Evolutionary conservation across 2,329 filamentous ascomycete genomes (phyloP).

Genomic region (Sclerotinia glacialis): DNA sequence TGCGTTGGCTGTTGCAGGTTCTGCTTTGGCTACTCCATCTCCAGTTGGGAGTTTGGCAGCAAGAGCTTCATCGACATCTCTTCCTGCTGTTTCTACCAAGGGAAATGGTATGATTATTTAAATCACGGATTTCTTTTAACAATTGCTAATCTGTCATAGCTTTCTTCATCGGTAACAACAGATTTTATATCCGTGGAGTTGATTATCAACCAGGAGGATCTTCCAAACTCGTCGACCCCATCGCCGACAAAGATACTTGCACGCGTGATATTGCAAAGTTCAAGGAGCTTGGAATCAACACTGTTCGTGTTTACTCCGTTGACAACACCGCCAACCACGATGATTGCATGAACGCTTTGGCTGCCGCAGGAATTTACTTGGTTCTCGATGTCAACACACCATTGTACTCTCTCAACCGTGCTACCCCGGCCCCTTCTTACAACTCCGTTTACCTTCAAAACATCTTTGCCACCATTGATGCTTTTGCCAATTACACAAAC

Average conservation of each 20-base stretch:
- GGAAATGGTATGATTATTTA: slow-evolving; percentile 36
- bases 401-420: slow-evolving; percentile 66
- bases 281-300: slow-evolving; percentile 68
- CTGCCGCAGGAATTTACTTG: slow-evolving; percentile 70
- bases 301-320: slow-evolving; percentile 69
- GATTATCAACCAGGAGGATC: slow-evolving; percentile 64
- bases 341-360: slow-evolving; percentile 64
- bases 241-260: slow-evolving; percentile 58
- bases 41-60: slow-evolving; percentile 27
- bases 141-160: slow-evolving; percentile 28
- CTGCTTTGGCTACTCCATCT: slow-evolving; percentile 30
- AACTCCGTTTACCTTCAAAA: slow-evolving; percentile 68
- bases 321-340: slow-evolving; percentile 69
- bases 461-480: slow-evolving; percentile 68
- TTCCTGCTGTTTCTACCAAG: slow-evolving; percentile 36
- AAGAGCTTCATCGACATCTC: slow-evolving; percentile 29
- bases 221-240: slow-evolving; percentile 60
- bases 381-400: slow-evolving; percentile 72
- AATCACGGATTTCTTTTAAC: no score
- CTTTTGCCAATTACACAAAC: slow-evolving; percentile 65
- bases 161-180: slow-evolving; percentile 35
- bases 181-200: slow-evolving; percentile 58
- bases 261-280: slow-evolving; percentile 65
- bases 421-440: slow-evolving; percentile 58
- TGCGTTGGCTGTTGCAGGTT: slow-evolving; percentile 34